Evolutionary conservation across 148 eudicot species (phyloP), one percentile per base, ranked within the genome.

Genomic region (Rhododendron henanense): DNA sequence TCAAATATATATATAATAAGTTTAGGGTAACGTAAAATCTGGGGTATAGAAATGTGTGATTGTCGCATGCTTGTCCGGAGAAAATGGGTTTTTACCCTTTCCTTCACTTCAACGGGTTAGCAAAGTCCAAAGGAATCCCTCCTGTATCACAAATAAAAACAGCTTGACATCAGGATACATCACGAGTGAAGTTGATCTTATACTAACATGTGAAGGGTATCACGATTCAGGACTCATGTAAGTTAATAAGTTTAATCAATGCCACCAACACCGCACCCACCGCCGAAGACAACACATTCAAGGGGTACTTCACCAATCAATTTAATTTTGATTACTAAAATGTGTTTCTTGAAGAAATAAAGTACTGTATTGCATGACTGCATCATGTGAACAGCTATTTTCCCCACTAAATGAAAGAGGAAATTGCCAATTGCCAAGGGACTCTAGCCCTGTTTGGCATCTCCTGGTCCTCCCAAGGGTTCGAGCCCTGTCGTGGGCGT

Each of bases 41-140:
- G 82, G 63, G 11, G 63, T 80, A 51, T 84, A 69, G 84, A 85
- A 86, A 77, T 82, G 69, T 89, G 84, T 57, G 84, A 74, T 16
- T 28, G 85, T 83, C 83, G 83, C 47, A 79, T 85, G 88, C 88
- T 71, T 87, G 78, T 87, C 86, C 77, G 75, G 85, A 63, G 85
- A 59, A 31, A 79, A 83, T 50, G 51, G 79, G 61, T 65, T 57
- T 39, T 75, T 41, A 0, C 79, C 15, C 25, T 67, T 90, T 31
- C 78, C 88, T 74, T 81, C 85, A 80, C 86, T 39, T 63, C 55
- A 81, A 83, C 45, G 73, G 53, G 90, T 89, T 87, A 87, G 86
- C 74, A 81, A 87, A 81, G 78, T 86, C 88, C 89, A 87, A 83
- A 85, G 84, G 47, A 85, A 67, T 21, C 25, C 87, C 89, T 90